Conservation (phyloP, 768 basidiomycete species). For the Suillus placidus region DNA sequence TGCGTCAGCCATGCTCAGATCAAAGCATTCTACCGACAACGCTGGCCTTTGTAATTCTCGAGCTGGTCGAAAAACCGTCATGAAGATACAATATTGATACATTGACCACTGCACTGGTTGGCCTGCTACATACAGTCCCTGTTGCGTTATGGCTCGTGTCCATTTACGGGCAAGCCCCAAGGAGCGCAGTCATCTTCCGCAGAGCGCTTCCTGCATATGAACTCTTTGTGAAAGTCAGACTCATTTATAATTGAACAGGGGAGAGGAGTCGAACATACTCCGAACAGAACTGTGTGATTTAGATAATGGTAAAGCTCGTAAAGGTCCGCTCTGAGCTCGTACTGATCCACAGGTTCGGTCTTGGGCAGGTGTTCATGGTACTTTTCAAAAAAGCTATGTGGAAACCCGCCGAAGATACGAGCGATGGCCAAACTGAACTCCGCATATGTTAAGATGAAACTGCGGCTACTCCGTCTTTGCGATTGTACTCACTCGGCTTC, state of each 20-base stretch:
- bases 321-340: slow-evolving; percentile 62
- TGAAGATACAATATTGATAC: background rate
- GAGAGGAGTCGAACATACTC: slow-evolving; percentile 48
- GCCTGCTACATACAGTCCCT: background rate
- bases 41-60: background rate
- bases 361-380: slow-evolving; percentile 69
- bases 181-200: slow-evolving; percentile 44
- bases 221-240: slow-evolving; percentile 29
- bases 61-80: background rate
- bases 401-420: slow-evolving; percentile 80
- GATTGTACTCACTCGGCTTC: slow-evolving; percentile 69
- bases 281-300: slow-evolving; percentile 80
- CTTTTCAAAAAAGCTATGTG: slow-evolving; percentile 58
- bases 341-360: slow-evolving; percentile 65
- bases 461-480: background rate
- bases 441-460: slow-evolving; percentile 3
- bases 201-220: slow-evolving; percentile 58
- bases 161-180: slow-evolving; percentile 39
- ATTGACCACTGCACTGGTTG: background rate
- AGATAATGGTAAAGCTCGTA: slow-evolving; percentile 83
- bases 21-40: background rate
- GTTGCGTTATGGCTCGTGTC: background rate
- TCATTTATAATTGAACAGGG: background rate
- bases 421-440: slow-evolving; percentile 66
- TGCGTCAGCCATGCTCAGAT: background rate